Evolutionary conservation across 2,329 filamentous ascomycete genomes (phyloP), one percentile per base, ranked within the genome.

Genomic region (Bretziella fagacearum): DNA sequence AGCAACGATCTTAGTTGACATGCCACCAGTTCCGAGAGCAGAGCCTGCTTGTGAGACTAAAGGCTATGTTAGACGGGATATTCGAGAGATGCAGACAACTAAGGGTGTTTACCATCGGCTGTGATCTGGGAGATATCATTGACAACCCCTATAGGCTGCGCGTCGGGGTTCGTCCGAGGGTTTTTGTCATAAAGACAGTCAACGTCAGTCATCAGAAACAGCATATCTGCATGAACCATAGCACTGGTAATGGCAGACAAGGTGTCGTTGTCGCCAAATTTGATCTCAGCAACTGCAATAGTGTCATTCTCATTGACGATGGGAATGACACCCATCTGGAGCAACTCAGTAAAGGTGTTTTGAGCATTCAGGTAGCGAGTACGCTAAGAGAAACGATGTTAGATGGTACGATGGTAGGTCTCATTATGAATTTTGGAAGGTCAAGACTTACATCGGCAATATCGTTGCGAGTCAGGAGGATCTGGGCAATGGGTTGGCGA

Each of bases 291-390:
- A 54, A 98, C 91, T 20, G 87, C 85, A 47, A 98, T 67, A 2
- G 91, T 98, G 62, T 98, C 91, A 62, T 98, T 98, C 65, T 98
- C 91, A 58, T 98, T 98, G 53, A 98, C 91, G 56, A 98, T 95
- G 7, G 91, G 91, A 53, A 98, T 93, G 22, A 96, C 89, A 2
- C 87, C 87, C 81, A 95, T 91, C 56, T 87, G 79, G 15, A 98
- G 67, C 40, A 96, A 71, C 62, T 94, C 85, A 45, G 77, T 74
- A 60, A 98, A 84, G 0, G 91, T 96, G 59, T 94, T 95, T 63
- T 95, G 86, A 0, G 91, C 91, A 65, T 98, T 98, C 53, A 87
- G 73, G 60, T 96, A 98, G 68, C 93, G 83, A 23, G 85, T 89
- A 51, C 85, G 79, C 77, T 86, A 52, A 27, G 15, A 13, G 27